phyloP scores from a whole-genome alignment of 768 basidiomycete genomes.

The Podaxis sp. region DNA sequence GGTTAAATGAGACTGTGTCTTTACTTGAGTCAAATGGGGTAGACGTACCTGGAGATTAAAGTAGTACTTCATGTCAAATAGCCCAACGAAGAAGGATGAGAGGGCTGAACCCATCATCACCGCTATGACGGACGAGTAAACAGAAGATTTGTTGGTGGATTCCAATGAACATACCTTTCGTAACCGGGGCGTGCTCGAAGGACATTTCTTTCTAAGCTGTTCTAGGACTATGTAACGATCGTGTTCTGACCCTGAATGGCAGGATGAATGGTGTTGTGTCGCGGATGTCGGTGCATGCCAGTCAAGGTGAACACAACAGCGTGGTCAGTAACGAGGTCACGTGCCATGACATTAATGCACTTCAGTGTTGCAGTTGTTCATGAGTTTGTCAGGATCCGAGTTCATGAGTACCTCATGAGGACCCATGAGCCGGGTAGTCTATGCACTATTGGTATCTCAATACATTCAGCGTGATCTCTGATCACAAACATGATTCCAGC shows the following conservation, averaged over 20 bases:
- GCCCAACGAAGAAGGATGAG: constrained; percentile 66
- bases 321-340: neutral
- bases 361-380: too few species aligned
- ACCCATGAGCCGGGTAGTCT: too few species aligned
- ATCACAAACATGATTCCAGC: too few species aligned
- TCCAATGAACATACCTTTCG: constrained; percentile 56
- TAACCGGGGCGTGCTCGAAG: constrained; percentile 79
- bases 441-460: too few species aligned
- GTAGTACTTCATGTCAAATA: constrained; percentile 88
- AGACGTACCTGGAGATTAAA: constrained; percentile 71
- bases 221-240: too few species aligned
- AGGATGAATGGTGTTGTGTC: too few species aligned
- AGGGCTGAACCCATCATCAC: constrained; percentile 71
- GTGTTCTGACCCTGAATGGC: too few species aligned
- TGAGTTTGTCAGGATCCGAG: too few species aligned
- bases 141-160: neutral
- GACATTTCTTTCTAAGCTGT: constrained; percentile 43
- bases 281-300: neutral
- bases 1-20: constrained; percentile 11
- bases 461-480: too few species aligned
- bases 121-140: constrained; percentile 36
- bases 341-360: neutral
- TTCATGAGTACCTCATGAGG: too few species aligned
- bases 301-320: too few species aligned
- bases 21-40: constrained; percentile 7